Evolutionary conservation across 805 yeast species (phyloP), one percentile per base, ranked within the genome.

Genomic region (Pichia exigua): DNA sequence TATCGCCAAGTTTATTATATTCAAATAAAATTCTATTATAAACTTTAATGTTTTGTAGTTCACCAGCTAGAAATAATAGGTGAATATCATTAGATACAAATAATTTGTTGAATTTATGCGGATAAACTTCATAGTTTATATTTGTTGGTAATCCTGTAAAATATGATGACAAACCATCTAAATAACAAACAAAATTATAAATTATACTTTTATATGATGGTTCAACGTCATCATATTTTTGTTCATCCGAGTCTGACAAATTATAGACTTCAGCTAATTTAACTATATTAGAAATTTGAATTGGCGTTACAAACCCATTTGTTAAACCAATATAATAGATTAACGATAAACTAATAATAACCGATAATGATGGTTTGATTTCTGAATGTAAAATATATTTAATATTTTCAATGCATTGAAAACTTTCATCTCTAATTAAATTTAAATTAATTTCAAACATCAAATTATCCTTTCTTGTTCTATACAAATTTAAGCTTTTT

Each of bases 91-190:
- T 38, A 11, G 57, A 47, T 6, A 50, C 42, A 12, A 44, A 28
- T 3, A 59, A 56, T 18, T 54, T 52, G n/a, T 52, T 45, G 44
- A 56, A 51, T 26, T 44, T 51, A 12, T 57, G 54, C 35, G 59
- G 60, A 43, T 53, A 58, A 41, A 49, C 48, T n/a, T 56, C 56
- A 18, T 44, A 40, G 22, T 53, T 50, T 42, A 60, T 53, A 39
- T 51, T 54, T 11, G 61, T 59, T 5, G 62, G 60, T 12, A 59
- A 48, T 5, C 64, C 64, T 22, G 54, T 53, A 45, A 55, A 61
- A 41, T 59, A 61, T 10, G 63, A 52, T 2, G 56, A 41, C n/a
- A 61, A 41, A 3, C 60, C 52, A 50, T 61, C 64, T 35, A 60
- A 30, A 45, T 56, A 57, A 47, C 57, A 52, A 21, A 61, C 55